A percentile compares a stretch with the other conserved stretches of the same genome.
phyloP scores from a whole-genome alignment of 2,329 filamentous ascomycete genomes.

The Cephalotrichum gorgonifer region DNA sequence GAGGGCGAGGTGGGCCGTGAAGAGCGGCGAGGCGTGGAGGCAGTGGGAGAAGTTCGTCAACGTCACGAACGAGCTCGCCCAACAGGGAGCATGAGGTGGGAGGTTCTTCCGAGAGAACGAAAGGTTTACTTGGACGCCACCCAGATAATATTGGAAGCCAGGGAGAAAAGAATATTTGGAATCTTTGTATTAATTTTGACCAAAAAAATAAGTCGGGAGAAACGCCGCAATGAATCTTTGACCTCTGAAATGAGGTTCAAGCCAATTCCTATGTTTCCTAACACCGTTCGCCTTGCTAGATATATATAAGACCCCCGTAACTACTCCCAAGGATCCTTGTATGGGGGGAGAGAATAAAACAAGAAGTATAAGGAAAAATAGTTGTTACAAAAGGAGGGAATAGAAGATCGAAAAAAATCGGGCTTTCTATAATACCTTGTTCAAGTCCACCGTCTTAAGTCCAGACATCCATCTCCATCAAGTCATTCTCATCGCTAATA shows the following conservation, averaged over 20 bases:
- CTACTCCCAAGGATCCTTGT: background rate
- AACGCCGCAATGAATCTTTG: background rate
- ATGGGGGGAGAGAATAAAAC: background rate
- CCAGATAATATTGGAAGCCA: too few species aligned
- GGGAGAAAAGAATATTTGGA: too few species aligned
- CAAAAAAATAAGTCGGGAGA: background rate
- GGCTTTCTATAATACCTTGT: background rate
- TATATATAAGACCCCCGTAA: background rate
- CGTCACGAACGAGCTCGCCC: slow-evolving; percentile 55
- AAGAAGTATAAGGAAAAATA: background rate
- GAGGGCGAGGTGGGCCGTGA: slow-evolving; percentile 76
- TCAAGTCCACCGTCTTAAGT: background rate
- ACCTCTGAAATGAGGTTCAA: background rate
- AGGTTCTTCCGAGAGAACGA: too few species aligned
- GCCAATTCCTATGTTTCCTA: background rate
- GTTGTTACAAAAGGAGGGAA: background rate
- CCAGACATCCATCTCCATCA: too few species aligned
- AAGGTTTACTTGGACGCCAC: too few species aligned
- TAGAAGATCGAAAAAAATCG: background rate
- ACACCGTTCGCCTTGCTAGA: background rate
- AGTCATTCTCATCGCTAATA: too few species aligned
- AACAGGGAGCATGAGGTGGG: background rate
- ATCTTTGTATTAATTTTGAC: background rate
- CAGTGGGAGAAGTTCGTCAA: slow-evolving; percentile 79
- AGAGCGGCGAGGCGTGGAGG: slow-evolving; percentile 75